phyloP scores from a whole-genome alignment of 1,284 basidiomycete genomes.

The Moesziomyces aphidis region DNA sequence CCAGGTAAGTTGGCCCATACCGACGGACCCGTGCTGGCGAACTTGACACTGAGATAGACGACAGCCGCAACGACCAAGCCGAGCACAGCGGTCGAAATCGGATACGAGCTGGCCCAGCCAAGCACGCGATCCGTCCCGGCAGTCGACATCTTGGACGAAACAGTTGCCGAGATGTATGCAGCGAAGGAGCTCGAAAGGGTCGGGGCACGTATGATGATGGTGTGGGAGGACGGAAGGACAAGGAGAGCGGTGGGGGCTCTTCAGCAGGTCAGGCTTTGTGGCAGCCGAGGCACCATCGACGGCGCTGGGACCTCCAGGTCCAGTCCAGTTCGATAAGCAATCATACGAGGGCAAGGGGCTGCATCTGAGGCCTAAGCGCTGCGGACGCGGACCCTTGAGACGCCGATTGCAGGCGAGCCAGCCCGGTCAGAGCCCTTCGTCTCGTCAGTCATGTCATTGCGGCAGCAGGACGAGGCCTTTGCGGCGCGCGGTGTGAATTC shows the following conservation, averaged over 20 bases:
- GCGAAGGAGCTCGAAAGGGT: not conserved
- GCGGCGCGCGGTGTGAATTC: not conserved
- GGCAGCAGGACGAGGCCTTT: too few species aligned
- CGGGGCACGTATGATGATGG: not conserved
- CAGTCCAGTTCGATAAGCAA: not conserved
- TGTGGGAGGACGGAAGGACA: not conserved
- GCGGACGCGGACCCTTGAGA: too few species aligned
- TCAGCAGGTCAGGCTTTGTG: too few species aligned
- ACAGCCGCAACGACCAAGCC: slow-evolving; percentile 1
- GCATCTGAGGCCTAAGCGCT: too few species aligned
- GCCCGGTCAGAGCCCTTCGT: too few species aligned
- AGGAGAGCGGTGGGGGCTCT: too few species aligned
- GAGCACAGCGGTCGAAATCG: slow-evolving; percentile 11
- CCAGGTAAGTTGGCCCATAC: slow-evolving; percentile 38
- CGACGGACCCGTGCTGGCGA: slow-evolving; percentile 22
- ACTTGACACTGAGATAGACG: slow-evolving; percentile 21
- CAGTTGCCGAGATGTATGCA: not conserved
- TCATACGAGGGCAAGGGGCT: not conserved
- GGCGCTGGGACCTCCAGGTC: too few species aligned
- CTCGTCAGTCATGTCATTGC: too few species aligned
- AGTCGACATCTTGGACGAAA: slow-evolving; percentile 21
- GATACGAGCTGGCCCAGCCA: slow-evolving; percentile 19
- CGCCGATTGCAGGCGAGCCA: too few species aligned
- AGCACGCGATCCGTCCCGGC: slow-evolving; percentile 23
- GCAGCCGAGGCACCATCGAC: too few species aligned